phyloP scores from a whole-genome alignment of 2,329 filamentous ascomycete species.

The Diaporthe longicolla region DNA sequence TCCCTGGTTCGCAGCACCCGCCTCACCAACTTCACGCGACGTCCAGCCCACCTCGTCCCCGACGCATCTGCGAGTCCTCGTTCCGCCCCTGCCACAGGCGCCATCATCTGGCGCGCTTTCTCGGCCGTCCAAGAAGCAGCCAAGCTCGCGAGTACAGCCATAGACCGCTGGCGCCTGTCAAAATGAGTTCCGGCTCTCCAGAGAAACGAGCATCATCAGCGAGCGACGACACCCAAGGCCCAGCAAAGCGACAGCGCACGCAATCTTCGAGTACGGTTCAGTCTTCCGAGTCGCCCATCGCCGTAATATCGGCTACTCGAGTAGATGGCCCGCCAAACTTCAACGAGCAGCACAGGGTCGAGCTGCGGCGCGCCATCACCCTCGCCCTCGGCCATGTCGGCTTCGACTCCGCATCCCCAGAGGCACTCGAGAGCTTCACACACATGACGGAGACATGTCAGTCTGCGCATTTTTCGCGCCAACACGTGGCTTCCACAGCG shows the following conservation, averaged over 20 bases:
- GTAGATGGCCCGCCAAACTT: conserved; percentile 44
- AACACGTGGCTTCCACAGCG: not conserved
- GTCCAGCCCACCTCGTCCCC: conserved; percentile 13
- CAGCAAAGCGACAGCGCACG: conserved; percentile 51
- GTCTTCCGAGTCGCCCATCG: conserved; percentile 36
- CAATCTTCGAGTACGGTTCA: conserved; percentile 42
- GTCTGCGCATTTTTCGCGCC: conserved; percentile 46
- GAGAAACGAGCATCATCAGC: conserved; percentile 55
- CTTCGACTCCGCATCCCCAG: conserved; percentile 67
- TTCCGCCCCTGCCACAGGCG: not conserved
- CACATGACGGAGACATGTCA: conserved; percentile 70
- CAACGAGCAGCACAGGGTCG: conserved; percentile 54
- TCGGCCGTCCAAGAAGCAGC: not conserved
- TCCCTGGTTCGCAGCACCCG: not conserved
- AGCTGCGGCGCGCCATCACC: conserved; percentile 69
- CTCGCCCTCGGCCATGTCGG: conserved; percentile 71
- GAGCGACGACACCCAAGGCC: conserved; percentile 47
- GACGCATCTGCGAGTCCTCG: not conserved
- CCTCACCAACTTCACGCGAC: not conserved
- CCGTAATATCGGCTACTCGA: conserved; percentile 11
- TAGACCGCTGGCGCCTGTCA: not conserved
- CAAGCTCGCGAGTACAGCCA: not conserved
- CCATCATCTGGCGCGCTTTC: not conserved
- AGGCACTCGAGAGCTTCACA: conserved; percentile 72
- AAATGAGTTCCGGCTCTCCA: conserved; percentile 34